These are phyloP conservation scores for Huntiella omanensis DNA, from an alignment of 2,329 filamentous ascomycete species.

Conservation along the genomic window DNA sequence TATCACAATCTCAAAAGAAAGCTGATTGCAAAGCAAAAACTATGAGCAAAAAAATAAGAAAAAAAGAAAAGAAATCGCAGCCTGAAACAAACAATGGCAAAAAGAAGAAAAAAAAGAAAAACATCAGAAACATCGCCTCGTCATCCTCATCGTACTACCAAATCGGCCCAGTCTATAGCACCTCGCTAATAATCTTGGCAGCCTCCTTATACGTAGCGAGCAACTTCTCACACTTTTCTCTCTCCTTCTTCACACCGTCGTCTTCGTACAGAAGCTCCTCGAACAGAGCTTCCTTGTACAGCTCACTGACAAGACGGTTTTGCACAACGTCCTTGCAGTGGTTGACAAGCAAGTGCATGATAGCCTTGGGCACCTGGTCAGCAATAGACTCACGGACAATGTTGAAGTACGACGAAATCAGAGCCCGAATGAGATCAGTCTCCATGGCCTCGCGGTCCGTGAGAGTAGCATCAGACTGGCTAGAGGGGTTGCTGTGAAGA, in stretches of 20 bases:
- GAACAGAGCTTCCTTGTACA: conserved; percentile 85
- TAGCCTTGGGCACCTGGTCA: conserved; percentile 93
- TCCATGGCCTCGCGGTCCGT: conserved; percentile 94
- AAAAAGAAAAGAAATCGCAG: not conserved
- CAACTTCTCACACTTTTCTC: conserved; percentile 95
- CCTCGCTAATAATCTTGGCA: conserved; percentile 94
- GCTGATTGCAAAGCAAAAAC: not conserved
- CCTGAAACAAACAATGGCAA: not conserved
- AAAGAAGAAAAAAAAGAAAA: not conserved
- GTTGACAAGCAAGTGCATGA: conserved; percentile 97
- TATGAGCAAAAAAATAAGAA: not conserved
- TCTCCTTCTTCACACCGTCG: conserved; percentile 89
- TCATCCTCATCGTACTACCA: not conserved
- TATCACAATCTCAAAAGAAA: not conserved
- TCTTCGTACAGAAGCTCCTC: conserved; percentile 93
- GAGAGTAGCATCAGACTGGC: conserved; percentile 50
- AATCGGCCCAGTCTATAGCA: conserved; percentile 38
- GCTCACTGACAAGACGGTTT: conserved; percentile 83
- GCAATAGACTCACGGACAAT: conserved; percentile 98
- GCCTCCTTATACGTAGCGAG: conserved; percentile 92
- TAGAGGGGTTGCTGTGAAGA: conserved; percentile 3
- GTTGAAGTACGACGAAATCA: conserved; percentile 98
- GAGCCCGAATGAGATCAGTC: conserved; percentile 85
- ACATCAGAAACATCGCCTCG: not conserved
- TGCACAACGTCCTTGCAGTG: conserved; percentile 97